Evolutionary conservation across 345 rosid species (phyloP), one percentile per base, ranked within the genome.

Genomic region (Eutrema heterophyllum): DNA sequence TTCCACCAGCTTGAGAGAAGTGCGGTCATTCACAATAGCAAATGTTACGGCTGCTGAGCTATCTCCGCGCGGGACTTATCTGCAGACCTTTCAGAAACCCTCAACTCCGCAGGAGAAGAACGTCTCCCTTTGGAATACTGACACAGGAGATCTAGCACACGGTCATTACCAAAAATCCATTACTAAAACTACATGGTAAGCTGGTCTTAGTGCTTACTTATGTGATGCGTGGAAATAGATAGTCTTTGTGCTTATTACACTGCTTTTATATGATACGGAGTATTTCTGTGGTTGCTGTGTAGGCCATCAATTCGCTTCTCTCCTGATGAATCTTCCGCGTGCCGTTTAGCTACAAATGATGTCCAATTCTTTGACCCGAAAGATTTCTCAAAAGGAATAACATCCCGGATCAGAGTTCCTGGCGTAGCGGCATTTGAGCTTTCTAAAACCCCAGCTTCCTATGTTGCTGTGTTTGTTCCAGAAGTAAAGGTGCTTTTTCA

Each of bases 221-320:
- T 62, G 24, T 38, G 40, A 38, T 77, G 61, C 26, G 1, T 62
- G 15, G 8, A 53, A 15, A 46, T 53, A 55, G 29, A 45, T 70
- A 48, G 54, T 49, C 59, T 29, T 41, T 59, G 51, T 48, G 67
- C 30, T 18, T 39, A 26, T 67, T 13, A 67, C 66, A 29, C 54
- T 58, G 52, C 62, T 26, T 39, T 40, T 57, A 21, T 57, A 21
- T 67, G 43, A 44, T 43, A 35, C 0, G 7, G 35, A 9, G 44
- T 80, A 43, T 61, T 60, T 66, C 5, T 72, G 35, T 64, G 27
- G 68, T 50, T 85, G 3, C 41, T 53, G 18, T 78, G 33, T 82
- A 95, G 97, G 99, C 99, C 99, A 5, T 85, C 91, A 2, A 72
- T 95, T 70, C 79, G 78, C 38, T 95, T 92, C 78, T 87, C 85